These are phyloP conservation scores for Fusarium solani-melongenae DNA, from an alignment of 2,329 filamentous ascomycete species.

Conservation along the genomic window DNA sequence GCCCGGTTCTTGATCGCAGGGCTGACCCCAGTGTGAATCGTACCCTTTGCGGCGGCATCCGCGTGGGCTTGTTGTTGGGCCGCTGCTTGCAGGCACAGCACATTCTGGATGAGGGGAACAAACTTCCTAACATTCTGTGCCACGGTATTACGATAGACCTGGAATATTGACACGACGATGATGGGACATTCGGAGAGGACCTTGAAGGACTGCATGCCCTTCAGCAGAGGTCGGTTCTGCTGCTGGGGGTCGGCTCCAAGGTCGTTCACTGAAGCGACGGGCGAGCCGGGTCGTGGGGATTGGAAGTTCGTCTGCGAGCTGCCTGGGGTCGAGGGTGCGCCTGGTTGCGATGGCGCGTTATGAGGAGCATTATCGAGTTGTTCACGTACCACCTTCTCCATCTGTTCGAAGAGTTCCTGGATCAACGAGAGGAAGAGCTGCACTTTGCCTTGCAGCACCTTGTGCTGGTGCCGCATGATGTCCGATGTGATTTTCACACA, in stretches of 20 bases:
- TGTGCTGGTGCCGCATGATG: conserved; percentile 91
- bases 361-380: conserved; percentile 85
- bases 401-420: conserved; percentile 93
- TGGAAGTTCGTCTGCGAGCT: conserved; percentile 79
- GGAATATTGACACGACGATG: conserved; percentile 98
- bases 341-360: conserved; percentile 61
- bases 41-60: conserved; percentile 81
- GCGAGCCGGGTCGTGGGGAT: conserved; percentile 89
- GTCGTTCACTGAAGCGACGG: conserved; percentile 83
- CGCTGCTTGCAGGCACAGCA: conserved; percentile 87
- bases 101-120: conserved; percentile 91
- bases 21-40: conserved; percentile 92
- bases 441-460: conserved; percentile 80
- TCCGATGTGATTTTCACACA: conserved; percentile 99
- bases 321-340: conserved; percentile 74
- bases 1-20: conserved; percentile 92
- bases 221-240: conserved; percentile 82
- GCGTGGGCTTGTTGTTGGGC: conserved; percentile 92
- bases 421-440: conserved; percentile 93
- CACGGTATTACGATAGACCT: conserved; percentile 86
- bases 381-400: conserved; percentile 94
- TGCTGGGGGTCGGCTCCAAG: conserved; percentile 84
- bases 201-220: conserved; percentile 99
- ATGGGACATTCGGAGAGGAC: conserved; percentile 98
- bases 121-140: conserved; percentile 89